Evolutionary conservation across 176 grass and related monocot species (phyloP).

Genomic region (Paspalum notatum): DNA sequence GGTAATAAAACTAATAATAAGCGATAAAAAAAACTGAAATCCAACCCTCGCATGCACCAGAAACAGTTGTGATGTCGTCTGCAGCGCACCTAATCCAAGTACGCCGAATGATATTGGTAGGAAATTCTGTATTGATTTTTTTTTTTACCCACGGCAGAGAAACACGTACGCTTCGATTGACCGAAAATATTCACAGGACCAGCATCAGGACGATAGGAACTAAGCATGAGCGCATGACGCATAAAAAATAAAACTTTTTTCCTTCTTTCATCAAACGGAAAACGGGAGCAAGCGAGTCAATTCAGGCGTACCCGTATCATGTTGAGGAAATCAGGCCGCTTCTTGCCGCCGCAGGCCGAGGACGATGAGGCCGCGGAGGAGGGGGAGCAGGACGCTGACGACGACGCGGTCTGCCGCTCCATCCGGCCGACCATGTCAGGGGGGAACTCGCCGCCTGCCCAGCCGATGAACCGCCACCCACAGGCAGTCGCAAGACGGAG

Average conservation of each 20-base stretch:
- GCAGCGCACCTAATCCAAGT: not conserved
- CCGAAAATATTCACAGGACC: not conserved
- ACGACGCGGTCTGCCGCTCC: conserved; percentile 56
- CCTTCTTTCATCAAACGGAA: not conserved
- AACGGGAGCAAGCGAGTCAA: not conserved
- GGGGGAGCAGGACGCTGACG: conserved; percentile 53
- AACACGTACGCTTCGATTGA: not conserved
- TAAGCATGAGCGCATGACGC: not conserved
- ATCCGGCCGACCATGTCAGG: conserved; percentile 55
- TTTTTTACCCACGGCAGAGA: not conserved
- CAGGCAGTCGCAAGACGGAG: not conserved
- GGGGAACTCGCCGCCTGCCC: conserved; percentile 11
- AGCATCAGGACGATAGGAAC: not conserved
- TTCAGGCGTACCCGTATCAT: conserved; percentile 57
- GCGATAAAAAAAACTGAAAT: no score
- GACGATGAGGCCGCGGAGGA: conserved; percentile 24
- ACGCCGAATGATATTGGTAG: not conserved
- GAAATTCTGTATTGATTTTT: not conserved
- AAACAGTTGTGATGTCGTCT: not conserved
- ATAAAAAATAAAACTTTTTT: not conserved
- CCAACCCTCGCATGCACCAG: not conserved
- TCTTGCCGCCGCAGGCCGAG: conserved; percentile 41
- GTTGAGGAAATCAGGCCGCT: conserved; percentile 55
- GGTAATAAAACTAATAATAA: not conserved
- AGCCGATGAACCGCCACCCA: conserved; percentile 10